phyloP scores from a whole-genome alignment of 2,329 filamentous ascomycete species.

The Fusarium sambucinum region DNA sequence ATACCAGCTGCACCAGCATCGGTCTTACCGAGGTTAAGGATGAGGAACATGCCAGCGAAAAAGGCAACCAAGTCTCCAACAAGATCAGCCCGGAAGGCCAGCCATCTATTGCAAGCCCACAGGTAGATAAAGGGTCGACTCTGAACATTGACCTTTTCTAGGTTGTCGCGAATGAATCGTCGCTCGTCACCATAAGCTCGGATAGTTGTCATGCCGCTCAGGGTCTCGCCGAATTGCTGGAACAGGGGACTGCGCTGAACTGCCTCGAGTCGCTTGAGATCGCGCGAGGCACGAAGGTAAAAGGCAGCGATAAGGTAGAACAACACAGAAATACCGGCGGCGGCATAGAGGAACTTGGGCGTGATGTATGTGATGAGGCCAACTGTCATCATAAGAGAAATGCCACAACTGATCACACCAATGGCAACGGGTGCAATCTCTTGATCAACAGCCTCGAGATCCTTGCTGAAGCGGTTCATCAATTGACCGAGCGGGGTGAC shows the following conservation, averaged over 20 bases:
- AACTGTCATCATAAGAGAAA: constrained; percentile 84
- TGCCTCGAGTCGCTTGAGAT: constrained; percentile 94
- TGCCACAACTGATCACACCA: constrained; percentile 72
- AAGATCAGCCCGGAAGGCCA: constrained; percentile 90
- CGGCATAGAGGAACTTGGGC: constrained; percentile 89
- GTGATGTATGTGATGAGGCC: constrained; percentile 89
- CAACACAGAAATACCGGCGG: constrained; percentile 82
- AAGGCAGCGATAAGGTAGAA: constrained; percentile 88
- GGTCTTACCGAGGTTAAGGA: constrained; percentile 82
- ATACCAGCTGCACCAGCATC: constrained; percentile 93
- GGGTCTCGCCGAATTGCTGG: constrained; percentile 96
- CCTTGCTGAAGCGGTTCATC: constrained; percentile 99
- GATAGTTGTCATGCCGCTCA: constrained; percentile 95
- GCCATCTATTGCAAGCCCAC: constrained; percentile 97
- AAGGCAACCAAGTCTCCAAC: constrained; percentile 93
- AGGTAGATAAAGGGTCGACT: constrained; percentile 94
- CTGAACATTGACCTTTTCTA: constrained; percentile 88
- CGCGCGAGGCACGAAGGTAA: constrained; percentile 92
- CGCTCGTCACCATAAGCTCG: constrained; percentile 95
- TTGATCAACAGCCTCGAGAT: constrained; percentile 93
- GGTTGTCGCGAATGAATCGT: constrained; percentile 92
- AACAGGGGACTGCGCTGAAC: constrained; percentile 94
- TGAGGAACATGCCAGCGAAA: constrained; percentile 91
- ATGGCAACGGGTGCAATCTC: constrained; percentile 95
- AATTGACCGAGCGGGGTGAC: constrained; percentile 94